Conservation (phyloP, 257 asterid genomes). For the Mitragyna speciosa region DNA sequence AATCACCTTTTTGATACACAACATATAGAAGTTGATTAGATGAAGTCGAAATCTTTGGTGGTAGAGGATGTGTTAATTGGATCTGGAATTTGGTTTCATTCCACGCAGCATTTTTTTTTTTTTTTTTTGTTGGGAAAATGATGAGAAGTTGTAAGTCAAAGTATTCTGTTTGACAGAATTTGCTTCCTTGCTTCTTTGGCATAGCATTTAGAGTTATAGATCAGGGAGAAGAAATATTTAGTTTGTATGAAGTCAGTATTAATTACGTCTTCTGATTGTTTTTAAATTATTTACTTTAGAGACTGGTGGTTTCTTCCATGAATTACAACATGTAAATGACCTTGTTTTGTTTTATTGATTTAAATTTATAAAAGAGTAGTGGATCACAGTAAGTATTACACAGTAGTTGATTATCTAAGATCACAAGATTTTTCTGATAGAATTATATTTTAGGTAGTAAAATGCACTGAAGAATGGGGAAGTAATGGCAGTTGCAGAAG, state of each 20-base stretch:
- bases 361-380: not conserved
- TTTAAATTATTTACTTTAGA: not conserved
- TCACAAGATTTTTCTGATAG: not conserved
- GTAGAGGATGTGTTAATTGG: not conserved
- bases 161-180: not conserved
- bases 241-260: not conserved
- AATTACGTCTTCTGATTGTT: not conserved
- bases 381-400: not conserved
- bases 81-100: not conserved
- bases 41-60: not conserved
- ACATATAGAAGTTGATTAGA: not conserved
- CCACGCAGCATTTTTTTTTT: not conserved
- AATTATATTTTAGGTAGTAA: constrained; percentile 5
- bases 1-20: not conserved
- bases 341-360: not conserved
- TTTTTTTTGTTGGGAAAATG: not conserved
- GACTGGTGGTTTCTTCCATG: not conserved
- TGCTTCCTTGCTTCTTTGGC: not conserved
- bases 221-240: not conserved
- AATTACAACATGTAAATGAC: not conserved
- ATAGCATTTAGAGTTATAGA: not conserved
- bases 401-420: not conserved
- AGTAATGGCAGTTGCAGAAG: constrained; percentile 76
- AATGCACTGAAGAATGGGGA: constrained; percentile 39
- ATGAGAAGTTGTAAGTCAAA: not conserved